phyloP scores from a whole-genome alignment of 2,329 filamentous ascomycete genomes.

The Ceratocystis harringtonii region DNA sequence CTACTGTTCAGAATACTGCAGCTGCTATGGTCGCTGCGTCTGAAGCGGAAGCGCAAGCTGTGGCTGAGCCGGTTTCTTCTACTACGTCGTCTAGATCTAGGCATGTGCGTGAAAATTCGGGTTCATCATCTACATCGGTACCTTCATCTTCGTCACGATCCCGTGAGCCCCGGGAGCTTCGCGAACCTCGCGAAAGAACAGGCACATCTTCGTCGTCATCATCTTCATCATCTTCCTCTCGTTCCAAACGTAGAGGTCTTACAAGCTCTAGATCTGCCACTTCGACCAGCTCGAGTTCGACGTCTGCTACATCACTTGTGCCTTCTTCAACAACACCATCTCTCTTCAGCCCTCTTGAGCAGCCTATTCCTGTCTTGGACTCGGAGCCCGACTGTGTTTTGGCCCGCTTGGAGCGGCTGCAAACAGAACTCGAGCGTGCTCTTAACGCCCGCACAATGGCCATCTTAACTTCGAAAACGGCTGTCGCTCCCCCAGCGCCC shows the following conservation, averaged over 20 bases:
- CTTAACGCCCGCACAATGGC: slow-evolving; percentile 50
- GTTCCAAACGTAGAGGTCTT: slow-evolving; percentile 6
- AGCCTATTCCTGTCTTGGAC: slow-evolving; percentile 33
- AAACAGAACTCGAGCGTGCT: slow-evolving; percentile 45
- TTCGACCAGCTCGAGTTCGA: background rate
- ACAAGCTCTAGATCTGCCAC: slow-evolving; percentile 8
- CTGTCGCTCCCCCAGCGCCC: slow-evolving; percentile 40
- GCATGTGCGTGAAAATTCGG: slow-evolving; percentile 13
- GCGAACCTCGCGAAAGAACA: slow-evolving; percentile 7
- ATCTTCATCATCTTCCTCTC: slow-evolving; percentile 4
- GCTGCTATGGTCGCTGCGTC: slow-evolving; percentile 12
- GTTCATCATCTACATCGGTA: background rate
- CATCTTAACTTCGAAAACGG: slow-evolving; percentile 39
- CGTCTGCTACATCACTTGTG: background rate
- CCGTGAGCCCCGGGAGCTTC: background rate
- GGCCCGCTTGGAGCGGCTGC: slow-evolving; percentile 39
- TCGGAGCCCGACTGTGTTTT: slow-evolving; percentile 45
- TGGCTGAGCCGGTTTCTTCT: background rate
- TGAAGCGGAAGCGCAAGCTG: slow-evolving; percentile 4
- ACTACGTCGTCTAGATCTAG: slow-evolving; percentile 8
- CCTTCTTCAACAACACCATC: slow-evolving; percentile 27
- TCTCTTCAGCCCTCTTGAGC: slow-evolving; percentile 42
- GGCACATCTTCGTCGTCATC: slow-evolving; percentile 6
- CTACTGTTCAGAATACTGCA: slow-evolving; percentile 15
- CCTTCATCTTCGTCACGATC: slow-evolving; percentile 12